Evolutionary conservation across 176 grass and related monocot species (phyloP), one percentile per base, ranked within the genome.

Genomic region (Oryza nivara): DNA sequence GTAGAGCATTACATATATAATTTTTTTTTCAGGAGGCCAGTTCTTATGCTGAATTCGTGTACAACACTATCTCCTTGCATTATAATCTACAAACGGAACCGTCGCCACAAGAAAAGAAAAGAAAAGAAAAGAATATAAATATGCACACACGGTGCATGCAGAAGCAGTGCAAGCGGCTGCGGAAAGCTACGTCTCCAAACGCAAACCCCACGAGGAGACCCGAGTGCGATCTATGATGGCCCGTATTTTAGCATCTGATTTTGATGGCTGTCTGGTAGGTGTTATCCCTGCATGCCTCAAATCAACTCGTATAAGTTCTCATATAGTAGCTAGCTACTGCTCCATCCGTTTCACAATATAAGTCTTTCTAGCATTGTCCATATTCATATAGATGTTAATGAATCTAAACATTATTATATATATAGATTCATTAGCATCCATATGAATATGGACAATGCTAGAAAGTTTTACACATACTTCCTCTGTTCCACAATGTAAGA

Each of bases 171-270:
- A 61, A 61, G 67, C 83, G 75, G 83, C 83, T 79, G 67, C 75
- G 67, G 75, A 79, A 78, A 86, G 83, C 83, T 87, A 80, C 88
- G 11, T 73, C 74, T 14, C 65, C 65, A 52, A 43, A 23, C 75
- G 64, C 46, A 79, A 68, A 56, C 74, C 79, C 80, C 25, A 17
- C 15, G 64, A 54, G 46, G 19, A 74, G 69, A 71, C 70, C 70
- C 70, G 70, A 87, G 89, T 91, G 89, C 84, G 80, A 84, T 90
- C 85, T 76, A 71, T 65, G 75, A 80, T 84, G 23, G 70, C 34
- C 76, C 76, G 61, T 87, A 60, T 86, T 78, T 60, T 73, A 73
- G 34, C 65, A 25, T 79, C 45, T 14, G 75, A 67, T 54, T 45
- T 54, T 85, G 65, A 85, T 66, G 72, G 54, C 45, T 71, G 77